These are phyloP conservation scores for Pythium aquatile DNA, from an alignment of 352 stramenopile species.

Conservation along the genomic window DNA sequence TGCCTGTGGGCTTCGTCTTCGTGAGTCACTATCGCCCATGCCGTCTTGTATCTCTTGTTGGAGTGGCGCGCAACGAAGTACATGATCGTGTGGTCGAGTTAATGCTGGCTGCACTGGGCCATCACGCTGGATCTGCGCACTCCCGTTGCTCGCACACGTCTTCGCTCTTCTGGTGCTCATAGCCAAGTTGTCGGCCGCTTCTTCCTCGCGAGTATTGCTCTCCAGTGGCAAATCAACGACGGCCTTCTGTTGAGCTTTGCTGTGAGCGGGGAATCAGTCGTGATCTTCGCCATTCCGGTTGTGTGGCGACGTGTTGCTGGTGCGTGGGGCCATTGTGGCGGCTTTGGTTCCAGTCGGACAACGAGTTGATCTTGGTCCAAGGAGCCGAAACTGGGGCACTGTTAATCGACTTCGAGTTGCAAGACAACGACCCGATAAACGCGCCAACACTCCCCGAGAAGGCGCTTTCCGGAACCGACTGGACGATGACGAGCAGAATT, in stretches of 20 bases:
- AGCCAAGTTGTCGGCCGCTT: not conserved
- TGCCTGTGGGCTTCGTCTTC: too few relatives aligned
- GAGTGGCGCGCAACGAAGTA: conserved; percentile 8
- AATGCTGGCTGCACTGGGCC: conserved; percentile 27
- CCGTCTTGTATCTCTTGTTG: conserved; percentile 23
- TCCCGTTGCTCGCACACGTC: not conserved
- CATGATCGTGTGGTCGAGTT: not conserved
- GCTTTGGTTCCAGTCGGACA: not conserved
- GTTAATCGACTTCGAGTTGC: not conserved
- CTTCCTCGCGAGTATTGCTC: not conserved
- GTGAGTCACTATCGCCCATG: too few relatives aligned
- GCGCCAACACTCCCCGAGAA: too few relatives aligned
- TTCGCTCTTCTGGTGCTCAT: not conserved
- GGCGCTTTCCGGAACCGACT: too few relatives aligned
- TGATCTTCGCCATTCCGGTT: not conserved
- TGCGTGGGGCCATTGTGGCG: not conserved
- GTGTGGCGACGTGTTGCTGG: conserved; percentile 5
- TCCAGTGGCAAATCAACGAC: not conserved
- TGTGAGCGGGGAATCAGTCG: not conserved
- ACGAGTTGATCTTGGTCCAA: conserved; percentile 1
- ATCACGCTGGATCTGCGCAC: conserved; percentile 25
- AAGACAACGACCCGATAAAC: not conserved
- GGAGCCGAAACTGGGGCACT: not conserved
- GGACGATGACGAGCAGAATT: not conserved
- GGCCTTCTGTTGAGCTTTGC: not conserved